Conservation (phyloP, 495 filamentous ascomycete species). For the Podospora tetraspora region DNA sequence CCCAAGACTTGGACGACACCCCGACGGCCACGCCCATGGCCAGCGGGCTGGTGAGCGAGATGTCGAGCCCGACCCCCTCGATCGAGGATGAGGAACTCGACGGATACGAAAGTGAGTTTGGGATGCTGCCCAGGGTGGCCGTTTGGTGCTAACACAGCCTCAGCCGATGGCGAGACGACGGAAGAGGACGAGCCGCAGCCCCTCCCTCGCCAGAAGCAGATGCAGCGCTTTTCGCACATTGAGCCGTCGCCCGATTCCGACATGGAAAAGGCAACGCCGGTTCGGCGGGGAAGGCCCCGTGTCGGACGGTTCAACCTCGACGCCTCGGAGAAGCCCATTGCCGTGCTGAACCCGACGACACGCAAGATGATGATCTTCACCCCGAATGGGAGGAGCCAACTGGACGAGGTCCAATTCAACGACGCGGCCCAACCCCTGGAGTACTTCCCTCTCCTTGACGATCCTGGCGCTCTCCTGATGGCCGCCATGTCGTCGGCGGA, state of each 20-base stretch:
- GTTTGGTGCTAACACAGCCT: slow-evolving; percentile 48
- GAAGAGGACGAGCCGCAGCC: slow-evolving; percentile 68
- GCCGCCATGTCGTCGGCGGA: slow-evolving; percentile 54
- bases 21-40: slow-evolving; percentile 41
- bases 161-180: slow-evolving; percentile 82
- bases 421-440: slow-evolving; percentile 42
- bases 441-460: slow-evolving; percentile 59
- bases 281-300: slow-evolving; percentile 39
- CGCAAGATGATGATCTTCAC: slow-evolving; percentile 67
- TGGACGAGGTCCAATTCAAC: slow-evolving; percentile 43
- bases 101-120: slow-evolving; percentile 71
- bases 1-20: slow-evolving; percentile 25
- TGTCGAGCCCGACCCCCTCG: slow-evolving; percentile 39
- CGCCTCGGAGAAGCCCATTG: slow-evolving; percentile 61
- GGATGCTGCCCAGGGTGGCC: slow-evolving; percentile 22
- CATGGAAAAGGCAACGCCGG: slow-evolving; percentile 34
- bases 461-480: slow-evolving; percentile 73
- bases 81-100: slow-evolving; percentile 50
- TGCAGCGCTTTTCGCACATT: slow-evolving; percentile 34
- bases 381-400: slow-evolving; percentile 32
- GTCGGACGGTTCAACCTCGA: slow-evolving; percentile 53
- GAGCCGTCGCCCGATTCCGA: slow-evolving; percentile 44
- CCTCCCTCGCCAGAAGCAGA: slow-evolving; percentile 51
- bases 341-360: slow-evolving; percentile 62
- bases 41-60: slow-evolving; percentile 42